Evolutionary conservation across 2,329 filamentous ascomycete genomes (phyloP).

Genomic region (Graphilbum fragrans): DNA sequence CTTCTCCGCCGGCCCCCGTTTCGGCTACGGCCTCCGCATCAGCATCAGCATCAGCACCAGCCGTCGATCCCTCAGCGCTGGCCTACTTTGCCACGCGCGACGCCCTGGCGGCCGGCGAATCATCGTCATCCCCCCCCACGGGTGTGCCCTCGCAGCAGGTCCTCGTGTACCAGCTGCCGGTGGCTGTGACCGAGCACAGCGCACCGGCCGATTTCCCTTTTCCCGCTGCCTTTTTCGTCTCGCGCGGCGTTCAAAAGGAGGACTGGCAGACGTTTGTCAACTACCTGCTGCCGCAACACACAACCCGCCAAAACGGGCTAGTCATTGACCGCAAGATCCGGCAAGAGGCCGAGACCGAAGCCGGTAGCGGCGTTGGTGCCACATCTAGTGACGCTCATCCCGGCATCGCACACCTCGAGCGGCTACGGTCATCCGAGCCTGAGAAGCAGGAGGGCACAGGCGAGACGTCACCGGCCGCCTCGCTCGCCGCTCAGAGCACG

Average conservation of each 20-base stretch:
- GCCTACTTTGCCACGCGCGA: conserved; percentile 37
- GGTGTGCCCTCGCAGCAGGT: conserved; percentile 8
- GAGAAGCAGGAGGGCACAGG: too few relatives aligned
- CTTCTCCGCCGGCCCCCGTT: conserved; percentile 27
- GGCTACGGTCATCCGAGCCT: too few relatives aligned
- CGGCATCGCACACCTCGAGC: too few relatives aligned
- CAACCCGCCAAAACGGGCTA: conserved; percentile 28
- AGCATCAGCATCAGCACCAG: neutral
- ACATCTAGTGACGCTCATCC: too few relatives aligned
- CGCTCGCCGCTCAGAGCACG: too few relatives aligned
- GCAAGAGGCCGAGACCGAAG: conserved; percentile 21
- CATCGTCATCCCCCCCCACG: conserved; percentile 13
- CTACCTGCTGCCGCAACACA: conserved; percentile 38
- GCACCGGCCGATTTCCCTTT: conserved; percentile 32
- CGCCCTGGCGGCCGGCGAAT: too few relatives aligned
- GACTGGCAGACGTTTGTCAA: conserved; percentile 51
- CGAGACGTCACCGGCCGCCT: too few relatives aligned
- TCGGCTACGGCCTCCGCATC: conserved; percentile 1
- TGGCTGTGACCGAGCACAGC: conserved; percentile 22
- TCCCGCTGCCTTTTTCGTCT: conserved; percentile 19
- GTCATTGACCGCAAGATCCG: conserved; percentile 36
- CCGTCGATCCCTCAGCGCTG: conserved; percentile 20
- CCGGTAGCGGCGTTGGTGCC: neutral
- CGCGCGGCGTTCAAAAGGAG: conserved; percentile 32
- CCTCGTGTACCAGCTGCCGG: conserved; percentile 15